Percentiles rank a stretch among this genome's conserved stretches.
phyloP scores from a whole-genome alignment of 352 stramenopile species.

The Phytophthora pisi region DNA sequence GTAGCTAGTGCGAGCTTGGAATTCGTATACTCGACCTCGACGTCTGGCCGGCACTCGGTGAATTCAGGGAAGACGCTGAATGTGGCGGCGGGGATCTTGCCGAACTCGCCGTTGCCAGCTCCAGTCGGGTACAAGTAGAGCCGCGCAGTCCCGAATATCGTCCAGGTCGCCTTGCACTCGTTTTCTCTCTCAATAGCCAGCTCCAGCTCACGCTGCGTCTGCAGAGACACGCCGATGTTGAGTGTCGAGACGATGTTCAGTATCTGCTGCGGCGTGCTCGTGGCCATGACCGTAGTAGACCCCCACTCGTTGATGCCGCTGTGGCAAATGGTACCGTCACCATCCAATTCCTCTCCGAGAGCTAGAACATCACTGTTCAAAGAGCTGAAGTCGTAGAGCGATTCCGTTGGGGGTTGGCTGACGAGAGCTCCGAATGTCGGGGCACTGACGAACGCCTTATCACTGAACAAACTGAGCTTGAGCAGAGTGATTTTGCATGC shows the following conservation, averaged over 20 bases:
- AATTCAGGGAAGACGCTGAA: slow-evolving; percentile 25
- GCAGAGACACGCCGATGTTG: slow-evolving; percentile 4
- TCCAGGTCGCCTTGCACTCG: slow-evolving; percentile 13
- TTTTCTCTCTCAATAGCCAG: background rate
- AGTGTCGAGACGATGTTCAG: slow-evolving; percentile 2
- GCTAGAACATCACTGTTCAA: background rate
- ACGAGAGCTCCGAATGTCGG: background rate
- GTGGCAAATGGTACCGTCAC: slow-evolving; percentile 7
- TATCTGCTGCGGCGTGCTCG: slow-evolving; percentile 7
- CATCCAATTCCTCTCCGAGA: background rate
- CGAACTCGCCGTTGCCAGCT: slow-evolving; percentile 4
- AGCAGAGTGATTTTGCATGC: slow-evolving; percentile 8
- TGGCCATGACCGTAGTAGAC: slow-evolving; percentile 2
- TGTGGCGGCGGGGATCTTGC: slow-evolving; percentile 18
- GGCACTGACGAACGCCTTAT: background rate
- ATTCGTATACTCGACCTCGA: slow-evolving; percentile 1
- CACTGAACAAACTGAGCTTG: background rate
- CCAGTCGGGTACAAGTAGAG: slow-evolving; percentile 15
- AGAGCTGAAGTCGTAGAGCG: slow-evolving; percentile 19
- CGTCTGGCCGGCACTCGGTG: slow-evolving; percentile 17
- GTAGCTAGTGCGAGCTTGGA: slow-evolving; percentile 18
- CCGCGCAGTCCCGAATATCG: slow-evolving; percentile 4
- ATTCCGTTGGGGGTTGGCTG: slow-evolving; percentile 1
- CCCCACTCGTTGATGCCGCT: slow-evolving; percentile 17
- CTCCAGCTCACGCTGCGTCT: slow-evolving; percentile 8